Evolutionary conservation across 768 basidiomycete genomes (phyloP), one percentile per base, ranked within the genome.

Genomic region (Leccinum aurantiacum): DNA sequence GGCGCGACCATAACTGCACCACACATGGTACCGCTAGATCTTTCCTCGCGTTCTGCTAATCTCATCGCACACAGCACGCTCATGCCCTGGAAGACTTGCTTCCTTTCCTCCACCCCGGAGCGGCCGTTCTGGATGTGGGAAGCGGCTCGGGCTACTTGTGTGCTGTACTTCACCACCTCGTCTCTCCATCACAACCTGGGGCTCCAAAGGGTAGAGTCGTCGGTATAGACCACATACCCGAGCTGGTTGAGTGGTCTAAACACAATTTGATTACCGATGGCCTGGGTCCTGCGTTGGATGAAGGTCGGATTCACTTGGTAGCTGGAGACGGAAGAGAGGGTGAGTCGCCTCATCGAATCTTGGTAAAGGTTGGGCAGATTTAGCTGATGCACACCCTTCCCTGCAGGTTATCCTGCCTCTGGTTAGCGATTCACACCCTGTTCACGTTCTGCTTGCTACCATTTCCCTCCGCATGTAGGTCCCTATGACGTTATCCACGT

Each of bases 1-100:
- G 88, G 86, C 13, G 95, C 95, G 14, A 99, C 96, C 0, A 98
- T 99, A 62, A 93, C 90, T 41, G 96, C 96, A 0, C 96, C 96
- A 1, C 96, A 99, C 71, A 98, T 98, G 95, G 90, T 89, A 55
- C 69, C 68, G 46, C 31, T 6, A 10, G 17, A 31, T 27, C 22
- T n/a, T 50, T 49, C 50, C 50, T 49, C 50, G 27, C 13, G 33
- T 35, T 35, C 33, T 35, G 13, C 33, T 14, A 5, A 35, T 6
- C 44, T 46, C 54, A 49, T 29, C 17, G 7, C n/a, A 8, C 31
- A n/a, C 54, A 90, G 90, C 95, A 97, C 62, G 94, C 93, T 0
- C 86, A 95, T 61, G 95, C 96, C 0, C 71, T 83, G 3, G 89
- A 95, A 68, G 82, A 90, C 59, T 82, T 97, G 11, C 79, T 91